Conservation (phyloP, 345 rosid genomes). For the Stellera chamaejasme region DNA sequence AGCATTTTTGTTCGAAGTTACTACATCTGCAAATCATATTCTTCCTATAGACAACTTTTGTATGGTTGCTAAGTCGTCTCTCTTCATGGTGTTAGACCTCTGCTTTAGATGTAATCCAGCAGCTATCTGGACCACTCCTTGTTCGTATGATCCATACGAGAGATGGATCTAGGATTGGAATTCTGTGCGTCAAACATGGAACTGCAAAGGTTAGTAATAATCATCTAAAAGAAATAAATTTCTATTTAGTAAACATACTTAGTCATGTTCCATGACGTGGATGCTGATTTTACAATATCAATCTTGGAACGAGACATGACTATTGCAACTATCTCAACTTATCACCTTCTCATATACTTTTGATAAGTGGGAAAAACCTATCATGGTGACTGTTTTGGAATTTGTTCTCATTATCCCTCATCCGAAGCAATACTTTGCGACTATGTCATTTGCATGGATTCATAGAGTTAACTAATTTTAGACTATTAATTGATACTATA, state of each 20-base stretch:
- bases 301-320: too few species aligned
- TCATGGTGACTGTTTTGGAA: too few species aligned
- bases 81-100: slow-evolving; percentile 41
- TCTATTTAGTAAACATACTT: neutral
- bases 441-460: too few species aligned
- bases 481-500: too few species aligned
- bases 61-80: neutral
- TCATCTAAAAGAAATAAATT: neutral
- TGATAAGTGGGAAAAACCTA: too few species aligned
- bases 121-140: slow-evolving; percentile 69
- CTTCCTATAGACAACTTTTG: neutral
- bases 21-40: slow-evolving; percentile 4
- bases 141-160: slow-evolving; percentile 91
- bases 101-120: slow-evolving; percentile 75
- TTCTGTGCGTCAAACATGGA: slow-evolving; percentile 85
- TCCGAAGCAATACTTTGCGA: too few species aligned
- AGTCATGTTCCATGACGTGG: slow-evolving; percentile 2
- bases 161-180: slow-evolving; percentile 85
- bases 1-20: neutral
- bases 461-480: too few species aligned
- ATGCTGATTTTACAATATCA: slow-evolving; percentile 2
- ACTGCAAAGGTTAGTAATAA: slow-evolving; percentile 66
- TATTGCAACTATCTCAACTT: too few species aligned
- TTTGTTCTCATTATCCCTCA: too few species aligned
- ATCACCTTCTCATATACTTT: too few species aligned